Conservation (phyloP, 495 filamentous ascomycete genomes). For the Penicillium coprophilum region DNA sequence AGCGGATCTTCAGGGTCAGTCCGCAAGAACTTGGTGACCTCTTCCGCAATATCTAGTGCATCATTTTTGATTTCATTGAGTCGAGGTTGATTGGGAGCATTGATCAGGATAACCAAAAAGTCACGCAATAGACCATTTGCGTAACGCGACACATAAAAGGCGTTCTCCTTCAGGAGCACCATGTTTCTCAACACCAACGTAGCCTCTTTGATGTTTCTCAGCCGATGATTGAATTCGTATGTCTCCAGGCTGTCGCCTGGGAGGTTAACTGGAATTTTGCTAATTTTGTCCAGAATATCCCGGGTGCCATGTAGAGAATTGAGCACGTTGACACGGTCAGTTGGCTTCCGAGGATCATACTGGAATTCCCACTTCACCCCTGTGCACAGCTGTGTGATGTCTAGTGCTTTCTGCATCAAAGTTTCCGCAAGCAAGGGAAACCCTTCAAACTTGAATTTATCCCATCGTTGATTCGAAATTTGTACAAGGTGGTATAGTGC, state of each 20-base stretch:
- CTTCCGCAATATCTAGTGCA: conserved; percentile 89
- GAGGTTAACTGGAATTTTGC: conserved; percentile 54
- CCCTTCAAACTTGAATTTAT: conserved; percentile 91
- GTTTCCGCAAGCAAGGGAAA: conserved; percentile 89
- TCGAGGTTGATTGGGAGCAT: conserved; percentile 70
- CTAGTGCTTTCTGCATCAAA: conserved; percentile 77
- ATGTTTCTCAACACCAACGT: conserved; percentile 90
- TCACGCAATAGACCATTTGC: conserved; percentile 67
- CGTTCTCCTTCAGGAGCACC: conserved; percentile 86
- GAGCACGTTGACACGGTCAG: conserved; percentile 66
- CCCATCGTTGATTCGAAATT: conserved; percentile 89
- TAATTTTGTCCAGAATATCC: conserved; percentile 69
- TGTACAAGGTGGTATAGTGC: conserved; percentile 90
- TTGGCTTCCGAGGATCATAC: conserved; percentile 58
- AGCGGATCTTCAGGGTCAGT: conserved; percentile 72
- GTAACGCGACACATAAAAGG: conserved; percentile 71
- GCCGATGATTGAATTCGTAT: conserved; percentile 64
- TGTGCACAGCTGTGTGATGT: conserved; percentile 72
- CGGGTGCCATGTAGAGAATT: conserved; percentile 63
- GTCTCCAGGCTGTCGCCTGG: conserved; percentile 71
- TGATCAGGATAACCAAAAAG: conserved; percentile 75
- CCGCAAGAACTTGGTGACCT: conserved; percentile 75
- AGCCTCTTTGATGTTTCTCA: conserved; percentile 81
- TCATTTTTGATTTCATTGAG: conserved; percentile 88
- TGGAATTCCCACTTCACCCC: conserved; percentile 77